Evolutionary conservation across 2,329 filamentous ascomycete species (phyloP).

Genomic region (Penicillium sp.): DNA sequence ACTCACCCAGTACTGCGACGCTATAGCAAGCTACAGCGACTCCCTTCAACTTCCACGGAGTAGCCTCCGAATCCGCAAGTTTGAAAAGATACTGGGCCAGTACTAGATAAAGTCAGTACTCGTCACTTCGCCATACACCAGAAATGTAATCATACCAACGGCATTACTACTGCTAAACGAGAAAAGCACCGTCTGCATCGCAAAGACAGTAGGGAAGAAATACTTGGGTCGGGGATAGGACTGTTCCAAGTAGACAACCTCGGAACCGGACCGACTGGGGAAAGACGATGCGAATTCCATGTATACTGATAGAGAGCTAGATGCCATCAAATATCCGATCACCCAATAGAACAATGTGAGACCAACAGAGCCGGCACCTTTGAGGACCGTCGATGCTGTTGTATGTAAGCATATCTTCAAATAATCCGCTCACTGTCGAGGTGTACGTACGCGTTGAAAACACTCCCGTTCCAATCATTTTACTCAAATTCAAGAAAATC

Average conservation of each 20-base stretch:
- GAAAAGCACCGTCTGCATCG: slow-evolving; percentile 62
- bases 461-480: slow-evolving; percentile 65
- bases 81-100: slow-evolving; percentile 63
- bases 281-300: slow-evolving; percentile 66
- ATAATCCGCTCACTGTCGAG: accelerated
- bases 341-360: slow-evolving; percentile 64
- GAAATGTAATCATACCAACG: slow-evolving; percentile 35
- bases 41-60: slow-evolving; percentile 66
- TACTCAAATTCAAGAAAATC: slow-evolving; percentile 61
- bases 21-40: slow-evolving; percentile 66
- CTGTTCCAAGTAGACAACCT: slow-evolving; percentile 69
- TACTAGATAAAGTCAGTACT: slow-evolving; percentile 33
- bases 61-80: slow-evolving; percentile 52
- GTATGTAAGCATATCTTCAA: not conserved
- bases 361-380: slow-evolving; percentile 61
- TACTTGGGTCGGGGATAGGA: slow-evolving; percentile 64
- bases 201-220: slow-evolving; percentile 64
- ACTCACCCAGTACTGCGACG: slow-evolving; percentile 56
- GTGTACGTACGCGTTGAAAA: slow-evolving; percentile 60
- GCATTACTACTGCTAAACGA: slow-evolving; percentile 67
- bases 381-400: slow-evolving; percentile 56
- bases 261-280: slow-evolving; percentile 63
- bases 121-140: too few species aligned
- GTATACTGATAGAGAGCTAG: slow-evolving; percentile 58
- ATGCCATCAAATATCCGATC: slow-evolving; percentile 60